Evolutionary conservation across 495 filamentous ascomycete species (phyloP).

Genomic region (Wilcoxina mikolae): DNA sequence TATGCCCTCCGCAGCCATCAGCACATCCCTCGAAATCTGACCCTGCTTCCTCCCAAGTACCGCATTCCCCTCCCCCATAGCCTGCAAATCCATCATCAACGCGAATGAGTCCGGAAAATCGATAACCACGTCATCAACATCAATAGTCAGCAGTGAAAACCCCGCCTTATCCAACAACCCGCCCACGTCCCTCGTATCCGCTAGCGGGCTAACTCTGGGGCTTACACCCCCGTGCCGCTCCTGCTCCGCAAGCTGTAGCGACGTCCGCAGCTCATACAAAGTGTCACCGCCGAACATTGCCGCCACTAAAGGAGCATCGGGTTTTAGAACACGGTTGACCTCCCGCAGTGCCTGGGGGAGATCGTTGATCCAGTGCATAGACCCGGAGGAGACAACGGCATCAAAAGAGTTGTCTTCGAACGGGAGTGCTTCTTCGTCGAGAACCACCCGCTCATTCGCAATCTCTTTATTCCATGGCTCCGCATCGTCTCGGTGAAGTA

Average conservation of each 20-base stretch:
- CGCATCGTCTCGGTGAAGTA: conserved; percentile 70
- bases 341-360: conserved; percentile 69
- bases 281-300: conserved; percentile 95
- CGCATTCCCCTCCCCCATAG: conserved; percentile 87
- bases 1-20: conserved; percentile 77
- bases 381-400: conserved; percentile 71
- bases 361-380: conserved; percentile 96
- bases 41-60: conserved; percentile 65
- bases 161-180: conserved; percentile 73
- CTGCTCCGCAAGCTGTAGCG: conserved; percentile 80
- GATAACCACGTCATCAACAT: conserved; percentile 92
- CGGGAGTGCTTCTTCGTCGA: conserved; percentile 52
- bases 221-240: conserved; percentile 77
- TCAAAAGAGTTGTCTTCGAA: conserved; percentile 69
- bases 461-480: conserved; percentile 61
- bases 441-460: conserved; percentile 55
- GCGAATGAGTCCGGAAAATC: conserved; percentile 88
- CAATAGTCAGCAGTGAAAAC: conserved; percentile 90
- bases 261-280: conserved; percentile 84
- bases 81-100: conserved; percentile 82
- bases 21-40: conserved; percentile 61
- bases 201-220: conserved; percentile 74
- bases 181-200: conserved; percentile 83
- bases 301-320: conserved; percentile 81
- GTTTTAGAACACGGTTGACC: conserved; percentile 69